Conservation (phyloP, 305 asterid species). For the Solanum chacoense region DNA sequence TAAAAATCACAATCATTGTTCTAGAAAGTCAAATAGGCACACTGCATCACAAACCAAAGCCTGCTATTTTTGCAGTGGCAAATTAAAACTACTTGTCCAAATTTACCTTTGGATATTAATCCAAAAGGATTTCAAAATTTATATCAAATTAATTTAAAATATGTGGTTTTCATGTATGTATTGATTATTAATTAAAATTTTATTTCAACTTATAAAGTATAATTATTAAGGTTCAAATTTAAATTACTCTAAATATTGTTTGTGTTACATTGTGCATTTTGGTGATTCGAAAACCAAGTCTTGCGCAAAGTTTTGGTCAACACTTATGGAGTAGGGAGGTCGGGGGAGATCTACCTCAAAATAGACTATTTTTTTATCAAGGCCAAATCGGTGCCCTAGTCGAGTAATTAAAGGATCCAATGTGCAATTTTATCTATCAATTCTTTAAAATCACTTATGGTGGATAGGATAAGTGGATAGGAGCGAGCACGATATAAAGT, state of each 20-base stretch:
- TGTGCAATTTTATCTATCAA: background rate
- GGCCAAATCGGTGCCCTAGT: background rate
- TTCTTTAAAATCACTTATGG: background rate
- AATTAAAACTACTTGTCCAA: background rate
- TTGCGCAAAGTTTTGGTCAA: background rate
- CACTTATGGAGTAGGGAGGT: background rate
- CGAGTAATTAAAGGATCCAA: background rate
- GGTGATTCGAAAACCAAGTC: background rate
- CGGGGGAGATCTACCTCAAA: background rate
- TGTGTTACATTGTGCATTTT: background rate
- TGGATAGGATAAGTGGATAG: background rate
- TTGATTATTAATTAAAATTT: too few relatives aligned
- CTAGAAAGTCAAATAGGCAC: background rate
- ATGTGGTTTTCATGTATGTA: background rate
- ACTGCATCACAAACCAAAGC: background rate
- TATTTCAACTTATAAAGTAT: too few relatives aligned
- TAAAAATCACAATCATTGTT: background rate
- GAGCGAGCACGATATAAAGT: background rate
- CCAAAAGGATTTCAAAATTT: background rate
- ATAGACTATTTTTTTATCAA: too few relatives aligned
- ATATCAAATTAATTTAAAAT: background rate
- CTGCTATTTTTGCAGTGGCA: background rate
- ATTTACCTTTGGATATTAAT: background rate
- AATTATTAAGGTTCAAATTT: background rate
- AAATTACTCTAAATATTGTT: background rate